Evolutionary conservation across 805 yeast species (phyloP).

Genomic region (Ogataea sp.): DNA sequence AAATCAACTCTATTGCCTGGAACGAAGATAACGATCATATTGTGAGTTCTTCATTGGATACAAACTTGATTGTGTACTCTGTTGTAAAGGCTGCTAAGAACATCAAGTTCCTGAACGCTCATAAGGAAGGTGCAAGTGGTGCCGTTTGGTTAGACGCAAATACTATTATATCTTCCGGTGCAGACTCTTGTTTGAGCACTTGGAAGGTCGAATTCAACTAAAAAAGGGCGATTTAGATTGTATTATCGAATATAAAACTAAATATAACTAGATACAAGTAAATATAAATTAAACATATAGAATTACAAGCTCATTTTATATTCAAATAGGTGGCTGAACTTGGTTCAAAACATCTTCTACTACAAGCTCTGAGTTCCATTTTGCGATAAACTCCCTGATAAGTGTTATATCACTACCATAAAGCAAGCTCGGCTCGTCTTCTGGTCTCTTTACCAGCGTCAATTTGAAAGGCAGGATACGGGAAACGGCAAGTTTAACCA

Average conservation of each 20-base stretch:
- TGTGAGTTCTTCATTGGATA: conserved; percentile 78
- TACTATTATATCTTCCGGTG: conserved; percentile 61
- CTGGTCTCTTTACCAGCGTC: conserved; percentile 20
- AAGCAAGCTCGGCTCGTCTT: conserved; percentile 41
- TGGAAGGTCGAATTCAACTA: conserved; percentile 54
- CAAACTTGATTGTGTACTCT: conserved; percentile 72
- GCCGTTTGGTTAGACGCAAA: conserved; percentile 57
- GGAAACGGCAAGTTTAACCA: conserved; percentile 42
- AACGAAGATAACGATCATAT: conserved; percentile 61
- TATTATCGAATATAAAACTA: too few relatives aligned
- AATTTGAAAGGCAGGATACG: conserved; percentile 42
- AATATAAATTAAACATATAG: background rate
- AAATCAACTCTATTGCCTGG: conserved; percentile 75
- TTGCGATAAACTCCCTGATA: conserved; percentile 30
- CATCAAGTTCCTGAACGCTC: conserved; percentile 68
- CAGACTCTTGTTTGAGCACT: conserved; percentile 70
- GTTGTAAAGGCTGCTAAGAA: conserved; percentile 73
- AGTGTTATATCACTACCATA: conserved; percentile 48
- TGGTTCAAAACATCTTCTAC: conserved; percentile 43
- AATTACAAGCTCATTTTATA: background rate
- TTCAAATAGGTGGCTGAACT: conserved; percentile 45
- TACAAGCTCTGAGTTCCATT: conserved; percentile 39
- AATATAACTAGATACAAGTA: background rate
- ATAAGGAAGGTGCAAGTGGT: conserved; percentile 76
- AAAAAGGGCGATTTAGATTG: too few relatives aligned